A percentile compares a stretch with the other conserved stretches of the same genome.
These are phyloP conservation scores for Morella rubra DNA, from an alignment of 306 rosid species.

Conservation along the genomic window DNA sequence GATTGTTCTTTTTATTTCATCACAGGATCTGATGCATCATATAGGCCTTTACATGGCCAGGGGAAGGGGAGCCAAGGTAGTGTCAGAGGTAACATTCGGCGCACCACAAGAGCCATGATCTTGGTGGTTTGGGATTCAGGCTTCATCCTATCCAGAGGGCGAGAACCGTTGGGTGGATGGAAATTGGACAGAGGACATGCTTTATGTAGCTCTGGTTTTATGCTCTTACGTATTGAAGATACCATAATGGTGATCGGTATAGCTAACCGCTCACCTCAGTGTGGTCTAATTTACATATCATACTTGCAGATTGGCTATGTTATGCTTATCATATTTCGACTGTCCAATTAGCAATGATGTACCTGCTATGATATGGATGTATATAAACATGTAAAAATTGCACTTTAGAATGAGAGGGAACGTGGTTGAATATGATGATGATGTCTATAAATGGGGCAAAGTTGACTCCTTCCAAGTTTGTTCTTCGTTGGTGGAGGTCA, in stretches of 20 bases:
- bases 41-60: slow-evolving; percentile 74
- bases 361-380: not conserved
- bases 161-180: not conserved
- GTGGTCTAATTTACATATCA: not conserved
- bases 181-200: not conserved
- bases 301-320: not conserved
- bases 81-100: slow-evolving; percentile 63
- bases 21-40: slow-evolving; percentile 85
- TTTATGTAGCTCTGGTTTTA: not conserved
- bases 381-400: not conserved
- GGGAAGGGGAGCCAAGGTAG: slow-evolving; percentile 90
- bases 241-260: not conserved
- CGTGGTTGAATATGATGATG: not conserved
- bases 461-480: not conserved
- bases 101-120: slow-evolving; percentile 13
- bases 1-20: not conserved
- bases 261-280: not conserved
- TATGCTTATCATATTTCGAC: not conserved
- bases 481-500: not conserved
- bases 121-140: not conserved
- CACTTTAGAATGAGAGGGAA: not conserved
- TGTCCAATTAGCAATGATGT: not conserved
- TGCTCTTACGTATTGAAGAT: too few species aligned
- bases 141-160: not conserved
- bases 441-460: too few species aligned